Evolutionary conservation across 371 early-diverging fungal species (phyloP), one percentile per base, ranked within the genome.

Genomic region (Apophysomyces variabilis): DNA sequence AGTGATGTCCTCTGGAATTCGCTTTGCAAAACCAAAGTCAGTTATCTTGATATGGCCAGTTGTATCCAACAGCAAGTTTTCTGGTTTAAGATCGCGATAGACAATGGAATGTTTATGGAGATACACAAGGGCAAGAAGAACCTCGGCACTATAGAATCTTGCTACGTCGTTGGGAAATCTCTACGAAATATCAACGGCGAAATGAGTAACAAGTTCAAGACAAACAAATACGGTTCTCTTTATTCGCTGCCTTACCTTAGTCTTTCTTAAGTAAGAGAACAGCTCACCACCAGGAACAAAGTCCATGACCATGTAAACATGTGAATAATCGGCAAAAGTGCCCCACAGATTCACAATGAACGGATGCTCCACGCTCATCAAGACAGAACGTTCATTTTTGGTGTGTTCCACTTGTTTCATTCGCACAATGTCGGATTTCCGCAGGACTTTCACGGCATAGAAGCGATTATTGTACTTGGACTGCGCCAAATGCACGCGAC

Each of bases 371-470:
- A 92, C 87, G 54, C 92, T 67, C 61, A 91, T 89, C 56, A 98
- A 75, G n/a, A 95, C 95, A 26, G 89, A 85, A 54, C 95, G 87
- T 80, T 98, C 98, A 3, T 94, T 94, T 43, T 94, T 82, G 3
- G 95, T 95, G 47, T 95, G 96, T n/a, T 88, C 90, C 5, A 95
- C 92, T 93, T 96, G 96, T 74, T 96, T 96, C 75, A 95, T 92
- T 41, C 92, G 86, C 39, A 96, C 90, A 87, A 98, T 93, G 64
- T 96, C 95, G 9, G 90, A 88, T 71, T 97, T 98, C 60, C 91
- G 91, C 32, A 98, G 74, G 5, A 96, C 89, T 73, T 98, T 98
- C 69, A 97, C 94, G 7, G 98, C 98, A 75, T 91, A 98, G 46
- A 92, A 84, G 50, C 95, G 95, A 56, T 89, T 83, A 7, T 96